Conservation (phyloP, 1,284 basidiomycete genomes). For the Butyriboletus appendiculatus region DNA sequence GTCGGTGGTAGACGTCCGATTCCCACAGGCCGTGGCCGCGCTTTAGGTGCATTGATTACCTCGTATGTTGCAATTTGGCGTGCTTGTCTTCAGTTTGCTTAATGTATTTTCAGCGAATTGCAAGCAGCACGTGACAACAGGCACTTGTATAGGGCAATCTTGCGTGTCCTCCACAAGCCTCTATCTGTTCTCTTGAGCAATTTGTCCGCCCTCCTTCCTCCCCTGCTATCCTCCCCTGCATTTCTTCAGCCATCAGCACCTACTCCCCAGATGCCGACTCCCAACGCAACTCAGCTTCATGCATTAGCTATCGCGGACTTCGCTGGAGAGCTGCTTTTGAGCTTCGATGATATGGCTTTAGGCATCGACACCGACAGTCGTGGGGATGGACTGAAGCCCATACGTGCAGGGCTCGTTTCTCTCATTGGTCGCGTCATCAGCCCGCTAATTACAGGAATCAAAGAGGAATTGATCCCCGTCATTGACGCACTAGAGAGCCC, state of each 20-base stretch:
- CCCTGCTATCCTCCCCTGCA: slow-evolving; percentile 61
- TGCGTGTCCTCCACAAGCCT: slow-evolving; percentile 72
- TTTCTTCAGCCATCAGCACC: slow-evolving; percentile 56
- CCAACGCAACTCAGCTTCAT: slow-evolving; percentile 69
- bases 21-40: slow-evolving; percentile 64
- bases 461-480: slow-evolving; percentile 57
- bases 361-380: slow-evolving; percentile 61
- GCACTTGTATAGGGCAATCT: slow-evolving; percentile 66
- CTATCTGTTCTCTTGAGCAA: slow-evolving; percentile 72
- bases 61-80: slow-evolving; percentile 48
- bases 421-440: slow-evolving; percentile 64
- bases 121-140: slow-evolving; percentile 59
- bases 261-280: slow-evolving; percentile 49
- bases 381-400: slow-evolving; percentile 62
- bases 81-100: slow-evolving; percentile 6
- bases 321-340: slow-evolving; percentile 68
- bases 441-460: slow-evolving; percentile 62
- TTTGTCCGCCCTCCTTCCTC: slow-evolving; percentile 64
- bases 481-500: slow-evolving; percentile 60
- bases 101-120: slow-evolving; percentile 55
- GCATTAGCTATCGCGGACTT: slow-evolving; percentile 66
- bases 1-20: slow-evolving; percentile 66
- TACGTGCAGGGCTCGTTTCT: slow-evolving; percentile 67
- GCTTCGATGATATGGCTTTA: slow-evolving; percentile 63
- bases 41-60: slow-evolving; percentile 65